Percentiles rank a stretch among this genome's conserved stretches.
phyloP scores from a whole-genome alignment of 257 asterid species.

The Nicotiana otophora region DNA sequence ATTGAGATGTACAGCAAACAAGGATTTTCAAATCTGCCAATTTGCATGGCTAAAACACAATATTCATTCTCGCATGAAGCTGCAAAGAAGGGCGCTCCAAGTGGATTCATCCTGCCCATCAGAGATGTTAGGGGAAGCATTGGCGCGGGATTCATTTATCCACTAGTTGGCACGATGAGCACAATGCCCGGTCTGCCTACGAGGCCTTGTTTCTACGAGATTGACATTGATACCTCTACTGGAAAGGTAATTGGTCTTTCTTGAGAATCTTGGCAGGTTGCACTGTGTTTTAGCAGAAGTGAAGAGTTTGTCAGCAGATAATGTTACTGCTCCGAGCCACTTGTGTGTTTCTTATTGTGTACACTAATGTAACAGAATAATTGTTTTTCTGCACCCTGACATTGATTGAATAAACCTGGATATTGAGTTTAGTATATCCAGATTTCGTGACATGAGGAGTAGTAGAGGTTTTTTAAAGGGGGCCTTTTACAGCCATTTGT shows the following conservation, averaged over 20 bases:
- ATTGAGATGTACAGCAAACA: conserved; percentile 85
- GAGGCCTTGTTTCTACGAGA: conserved; percentile 94
- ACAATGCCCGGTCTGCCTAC: conserved; percentile 99
- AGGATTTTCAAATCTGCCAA: conserved; percentile 81
- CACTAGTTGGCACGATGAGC: conserved; percentile 94
- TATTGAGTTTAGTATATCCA: not conserved
- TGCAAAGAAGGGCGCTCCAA: conserved; percentile 82
- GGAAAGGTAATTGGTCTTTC: conserved; percentile 91
- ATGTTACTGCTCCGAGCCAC: not conserved
- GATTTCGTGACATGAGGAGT: not conserved
- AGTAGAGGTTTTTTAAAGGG: not conserved
- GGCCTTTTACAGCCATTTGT: not conserved
- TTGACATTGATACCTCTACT: conserved; percentile 76
- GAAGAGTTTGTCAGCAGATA: not conserved
- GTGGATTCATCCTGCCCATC: conserved; percentile 77
- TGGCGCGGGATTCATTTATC: conserved; percentile 96
- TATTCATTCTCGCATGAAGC: conserved; percentile 87
- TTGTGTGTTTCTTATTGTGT: not conserved
- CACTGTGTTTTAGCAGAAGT: not conserved
- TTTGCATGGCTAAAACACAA: conserved; percentile 99
- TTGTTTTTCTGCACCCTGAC: not conserved
- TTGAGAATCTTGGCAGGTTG: conserved; percentile 25
- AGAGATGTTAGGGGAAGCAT: conserved; percentile 91
- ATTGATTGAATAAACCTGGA: not conserved
- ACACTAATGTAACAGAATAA: not conserved